A percentile compares a stretch with the other conserved stretches of the same genome.
These are phyloP conservation scores for Penicillium psychrofluorescens DNA, from an alignment of 495 filamentous ascomycete species.

Conservation along the genomic window DNA sequence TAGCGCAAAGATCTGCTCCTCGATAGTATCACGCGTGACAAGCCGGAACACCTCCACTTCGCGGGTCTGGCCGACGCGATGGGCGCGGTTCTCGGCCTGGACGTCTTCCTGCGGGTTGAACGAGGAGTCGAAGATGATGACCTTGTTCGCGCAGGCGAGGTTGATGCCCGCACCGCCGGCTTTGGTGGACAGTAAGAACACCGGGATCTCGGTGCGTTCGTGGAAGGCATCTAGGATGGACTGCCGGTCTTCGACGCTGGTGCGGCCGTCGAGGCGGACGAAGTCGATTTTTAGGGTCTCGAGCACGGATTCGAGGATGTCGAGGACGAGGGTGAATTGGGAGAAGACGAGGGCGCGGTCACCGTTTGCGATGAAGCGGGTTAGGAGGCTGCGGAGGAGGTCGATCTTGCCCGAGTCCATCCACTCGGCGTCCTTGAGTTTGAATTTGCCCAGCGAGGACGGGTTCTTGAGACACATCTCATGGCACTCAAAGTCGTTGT, in stretches of 20 bases:
- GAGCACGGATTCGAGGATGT: constrained; percentile 79
- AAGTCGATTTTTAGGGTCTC: constrained; percentile 66
- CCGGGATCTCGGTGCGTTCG: constrained; percentile 66
- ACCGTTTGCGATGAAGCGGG: constrained; percentile 67
- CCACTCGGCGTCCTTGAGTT: constrained; percentile 70
- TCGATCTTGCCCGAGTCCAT: constrained; percentile 89
- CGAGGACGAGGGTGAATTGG: constrained; percentile 84
- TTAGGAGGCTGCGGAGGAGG: constrained; percentile 65
- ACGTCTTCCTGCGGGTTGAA: constrained; percentile 97
- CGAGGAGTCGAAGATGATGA: constrained; percentile 89
- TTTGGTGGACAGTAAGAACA: constrained; percentile 88
- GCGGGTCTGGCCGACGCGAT: constrained; percentile 83
- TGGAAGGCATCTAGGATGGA: constrained; percentile 77
- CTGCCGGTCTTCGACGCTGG: constrained; percentile 75
- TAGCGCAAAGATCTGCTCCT: constrained; percentile 84
- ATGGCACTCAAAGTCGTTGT: constrained; percentile 80
- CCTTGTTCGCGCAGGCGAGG: constrained; percentile 88
- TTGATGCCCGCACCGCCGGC: constrained; percentile 96
- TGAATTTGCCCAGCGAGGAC: constrained; percentile 59
- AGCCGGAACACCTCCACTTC: constrained; percentile 83
- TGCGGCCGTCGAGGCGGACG: constrained; percentile 78
- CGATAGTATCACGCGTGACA: constrained; percentile 76
- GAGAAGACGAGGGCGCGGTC: constrained; percentile 86
- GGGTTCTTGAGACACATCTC: constrained; percentile 66
- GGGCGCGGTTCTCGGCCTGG: constrained; percentile 93